phyloP scores from a whole-genome alignment of 352 stramenopile genomes.

The Pythium oligandrum region DNA sequence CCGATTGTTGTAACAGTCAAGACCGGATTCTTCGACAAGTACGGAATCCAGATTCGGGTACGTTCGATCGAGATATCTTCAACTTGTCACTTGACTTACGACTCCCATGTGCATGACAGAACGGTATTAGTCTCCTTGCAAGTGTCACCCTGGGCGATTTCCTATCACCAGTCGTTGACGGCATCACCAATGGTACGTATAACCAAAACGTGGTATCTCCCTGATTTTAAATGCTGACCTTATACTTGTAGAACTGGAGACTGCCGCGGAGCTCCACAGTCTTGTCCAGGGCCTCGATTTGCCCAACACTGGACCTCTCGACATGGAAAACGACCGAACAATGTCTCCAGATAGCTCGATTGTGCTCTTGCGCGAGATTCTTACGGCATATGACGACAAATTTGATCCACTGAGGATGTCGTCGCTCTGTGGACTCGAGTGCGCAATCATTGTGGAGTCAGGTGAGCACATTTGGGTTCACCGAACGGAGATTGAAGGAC shows the following conservation, averaged over 20 bases:
- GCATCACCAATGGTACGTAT: neutral
- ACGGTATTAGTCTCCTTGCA: conserved; percentile 1
- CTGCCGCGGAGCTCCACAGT: neutral
- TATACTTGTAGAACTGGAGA: neutral
- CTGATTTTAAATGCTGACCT: neutral
- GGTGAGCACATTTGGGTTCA: conserved; percentile 7
- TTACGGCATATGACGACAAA: conserved; percentile 2
- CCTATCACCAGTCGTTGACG: no score
- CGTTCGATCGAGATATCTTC: neutral
- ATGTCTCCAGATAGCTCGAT: conserved; percentile 10
- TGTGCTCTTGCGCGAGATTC: conserved; percentile 10
- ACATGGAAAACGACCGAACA: conserved; percentile 7
- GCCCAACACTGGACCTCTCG: neutral
- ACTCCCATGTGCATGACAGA: neutral
- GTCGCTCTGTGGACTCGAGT: conserved; percentile 18
- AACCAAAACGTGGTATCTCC: no score
- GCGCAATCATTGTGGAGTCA: conserved; percentile 6
- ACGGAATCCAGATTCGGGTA: conserved; percentile 8
- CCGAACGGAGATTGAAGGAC: neutral
- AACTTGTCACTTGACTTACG: neutral
- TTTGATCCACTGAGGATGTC: conserved; percentile 18
- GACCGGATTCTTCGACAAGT: conserved; percentile 5
- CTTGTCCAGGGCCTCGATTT: neutral
- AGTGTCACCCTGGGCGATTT: neutral
- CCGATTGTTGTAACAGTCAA: conserved; percentile 4